These are phyloP conservation scores for Arabidopsis hybrid DNA, from an alignment of 441 rosid species.

Conservation along the genomic window DNA sequence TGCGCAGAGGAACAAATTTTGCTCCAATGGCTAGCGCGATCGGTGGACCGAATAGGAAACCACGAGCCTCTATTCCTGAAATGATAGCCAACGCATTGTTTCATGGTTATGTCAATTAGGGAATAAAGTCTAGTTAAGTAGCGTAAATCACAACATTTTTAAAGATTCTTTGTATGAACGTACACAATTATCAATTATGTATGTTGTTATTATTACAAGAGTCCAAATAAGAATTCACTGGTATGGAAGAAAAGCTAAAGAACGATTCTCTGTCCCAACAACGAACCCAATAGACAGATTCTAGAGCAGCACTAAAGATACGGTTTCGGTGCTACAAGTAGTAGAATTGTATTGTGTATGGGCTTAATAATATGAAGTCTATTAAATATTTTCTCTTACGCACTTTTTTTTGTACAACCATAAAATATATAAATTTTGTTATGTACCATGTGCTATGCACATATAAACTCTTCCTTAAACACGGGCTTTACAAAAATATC, in stretches of 20 bases:
- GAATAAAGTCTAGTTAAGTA: slow-evolving; percentile 1
- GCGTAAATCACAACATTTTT: background rate
- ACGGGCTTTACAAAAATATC: background rate
- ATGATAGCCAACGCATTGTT: background rate
- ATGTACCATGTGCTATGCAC: slow-evolving; percentile 20
- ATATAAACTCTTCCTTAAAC: slow-evolving; percentile 15
- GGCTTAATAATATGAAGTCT: background rate
- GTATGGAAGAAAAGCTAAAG: slow-evolving; percentile 19
- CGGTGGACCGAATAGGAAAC: slow-evolving; percentile 96
- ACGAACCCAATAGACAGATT: slow-evolving; percentile 44
- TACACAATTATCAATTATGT: background rate
- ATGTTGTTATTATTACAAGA: background rate
- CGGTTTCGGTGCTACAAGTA: slow-evolving; percentile 29
- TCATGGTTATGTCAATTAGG: background rate
- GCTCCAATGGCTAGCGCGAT: slow-evolving; percentile 98
- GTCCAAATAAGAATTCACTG: slow-evolving; percentile 11
- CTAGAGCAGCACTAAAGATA: slow-evolving; percentile 35
- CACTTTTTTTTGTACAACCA: too few relatives aligned
- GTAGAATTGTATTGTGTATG: slow-evolving; percentile 10
- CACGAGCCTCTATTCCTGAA: slow-evolving; percentile 97
- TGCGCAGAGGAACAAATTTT: slow-evolving; percentile 91
- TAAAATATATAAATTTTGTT: background rate
- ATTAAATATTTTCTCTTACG: background rate
- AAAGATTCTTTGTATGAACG: background rate
- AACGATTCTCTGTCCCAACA: slow-evolving; percentile 35